phyloP scores from a whole-genome alignment of 495 filamentous ascomycete genomes.

The Penicillium lagena region DNA sequence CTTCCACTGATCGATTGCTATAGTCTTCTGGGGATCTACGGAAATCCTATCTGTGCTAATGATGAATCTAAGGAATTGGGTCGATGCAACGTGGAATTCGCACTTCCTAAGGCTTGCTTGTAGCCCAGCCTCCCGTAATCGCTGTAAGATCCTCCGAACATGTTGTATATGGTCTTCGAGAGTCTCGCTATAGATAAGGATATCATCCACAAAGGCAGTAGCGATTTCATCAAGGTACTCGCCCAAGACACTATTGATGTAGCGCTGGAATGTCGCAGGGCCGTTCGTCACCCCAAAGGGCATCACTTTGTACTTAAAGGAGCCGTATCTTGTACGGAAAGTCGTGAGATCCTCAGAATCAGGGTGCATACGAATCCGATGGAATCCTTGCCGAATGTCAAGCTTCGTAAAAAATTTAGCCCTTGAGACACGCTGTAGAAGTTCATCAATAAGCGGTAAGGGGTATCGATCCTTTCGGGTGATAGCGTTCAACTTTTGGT shows the following conservation, averaged over 20 bases:
- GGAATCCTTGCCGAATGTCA: conserved; percentile 33
- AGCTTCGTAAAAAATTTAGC: conserved; percentile 39
- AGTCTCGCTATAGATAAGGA: neutral
- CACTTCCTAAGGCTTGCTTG: conserved; percentile 15
- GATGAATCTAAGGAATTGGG: conserved; percentile 2
- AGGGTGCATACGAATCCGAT: conserved; percentile 21
- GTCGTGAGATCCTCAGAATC: neutral
- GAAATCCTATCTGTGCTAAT: conserved; percentile 7
- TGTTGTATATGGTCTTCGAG: too few relatives aligned
- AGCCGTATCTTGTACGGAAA: neutral
- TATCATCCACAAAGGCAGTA: neutral
- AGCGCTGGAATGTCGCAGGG: conserved; percentile 1
- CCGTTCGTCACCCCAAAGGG: conserved; percentile 2
- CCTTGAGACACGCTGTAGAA: conserved; percentile 18
- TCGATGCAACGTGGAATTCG: conserved; percentile 14
- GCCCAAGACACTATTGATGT: neutral
- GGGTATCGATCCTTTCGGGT: conserved; percentile 39
- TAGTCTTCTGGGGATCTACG: conserved; percentile 13
- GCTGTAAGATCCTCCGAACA: too few relatives aligned
- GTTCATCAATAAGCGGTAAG: conserved; percentile 40
- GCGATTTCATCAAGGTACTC: conserved; percentile 1
- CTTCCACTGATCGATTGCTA: conserved; percentile 13
- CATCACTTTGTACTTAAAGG: conserved; percentile 3
- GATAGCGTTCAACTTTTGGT: conserved; percentile 31
- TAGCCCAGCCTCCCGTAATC: too few relatives aligned